Evolutionary conservation across 257 asterid species (phyloP).

Genomic region (Scutellaria barbata): DNA sequence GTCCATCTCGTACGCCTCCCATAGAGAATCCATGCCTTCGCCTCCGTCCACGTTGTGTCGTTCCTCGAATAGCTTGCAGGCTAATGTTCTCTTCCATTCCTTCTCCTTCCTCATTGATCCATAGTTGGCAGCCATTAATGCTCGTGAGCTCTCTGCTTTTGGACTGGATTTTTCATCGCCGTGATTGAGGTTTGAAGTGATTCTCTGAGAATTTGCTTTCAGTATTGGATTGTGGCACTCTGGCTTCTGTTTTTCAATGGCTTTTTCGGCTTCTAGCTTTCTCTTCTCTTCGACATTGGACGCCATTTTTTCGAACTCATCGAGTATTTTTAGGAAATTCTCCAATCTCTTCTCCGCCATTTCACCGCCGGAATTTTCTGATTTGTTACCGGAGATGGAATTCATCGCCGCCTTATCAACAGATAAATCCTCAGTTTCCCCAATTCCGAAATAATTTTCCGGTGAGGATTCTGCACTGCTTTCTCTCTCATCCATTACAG

Average conservation of each 20-base stretch:
- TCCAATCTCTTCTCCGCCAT: slow-evolving; percentile 47
- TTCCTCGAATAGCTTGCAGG: slow-evolving; percentile 82
- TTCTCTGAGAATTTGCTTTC: slow-evolving; percentile 41
- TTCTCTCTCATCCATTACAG: slow-evolving; percentile 29
- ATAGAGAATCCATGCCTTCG: slow-evolving; percentile 86
- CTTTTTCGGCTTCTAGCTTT: slow-evolving; percentile 31
- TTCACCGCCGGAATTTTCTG: not conserved
- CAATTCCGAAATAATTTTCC: slow-evolving; percentile 20
- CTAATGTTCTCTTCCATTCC: slow-evolving; percentile 85
- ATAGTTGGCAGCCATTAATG: slow-evolving; percentile 29
- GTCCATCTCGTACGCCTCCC: slow-evolving; percentile 79
- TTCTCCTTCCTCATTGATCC: slow-evolving; percentile 83
- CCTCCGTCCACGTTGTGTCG: slow-evolving; percentile 54
- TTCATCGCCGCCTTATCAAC: slow-evolving; percentile 10
- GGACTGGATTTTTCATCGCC: not conserved
- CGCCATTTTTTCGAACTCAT: slow-evolving; percentile 46
- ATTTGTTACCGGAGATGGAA: not conserved
- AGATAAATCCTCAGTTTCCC: not conserved
- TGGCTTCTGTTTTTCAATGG: slow-evolving; percentile 29
- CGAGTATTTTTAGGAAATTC: slow-evolving; percentile 49
- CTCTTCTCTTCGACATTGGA: slow-evolving; percentile 38
- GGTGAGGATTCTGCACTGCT: slow-evolving; percentile 9
- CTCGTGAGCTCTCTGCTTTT: slow-evolving; percentile 33
- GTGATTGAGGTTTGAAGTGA: slow-evolving; percentile 26
- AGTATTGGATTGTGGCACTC: slow-evolving; percentile 2